These are phyloP conservation scores for Exserohilum rostratum DNA, from an alignment of 2,329 filamentous ascomycete genomes.

Conservation along the genomic window DNA sequence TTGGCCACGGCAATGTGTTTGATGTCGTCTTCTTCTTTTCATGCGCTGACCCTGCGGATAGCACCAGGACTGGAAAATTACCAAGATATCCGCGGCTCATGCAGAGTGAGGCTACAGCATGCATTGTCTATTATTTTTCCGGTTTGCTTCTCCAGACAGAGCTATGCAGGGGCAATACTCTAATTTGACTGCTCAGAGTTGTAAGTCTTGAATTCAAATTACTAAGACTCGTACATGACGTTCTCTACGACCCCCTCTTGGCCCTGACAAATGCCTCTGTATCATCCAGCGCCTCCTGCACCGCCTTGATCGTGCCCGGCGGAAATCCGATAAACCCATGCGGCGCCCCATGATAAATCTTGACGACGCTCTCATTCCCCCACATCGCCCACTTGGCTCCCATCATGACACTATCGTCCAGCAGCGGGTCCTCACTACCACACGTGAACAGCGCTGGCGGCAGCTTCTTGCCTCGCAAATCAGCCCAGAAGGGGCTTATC, in stretches of 20 bases:
- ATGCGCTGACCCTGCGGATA: not conserved
- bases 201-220: too few relatives aligned
- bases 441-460: slow-evolving; percentile 62
- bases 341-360: slow-evolving; percentile 60
- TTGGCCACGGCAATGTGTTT: too few relatives aligned
- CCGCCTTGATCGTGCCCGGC: slow-evolving; percentile 42
- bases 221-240: not conserved
- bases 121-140: too few relatives aligned
- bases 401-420: slow-evolving; percentile 62
- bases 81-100: too few relatives aligned
- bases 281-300: slow-evolving; percentile 49
- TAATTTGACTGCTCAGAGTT: not conserved
- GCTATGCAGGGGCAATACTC: not conserved
- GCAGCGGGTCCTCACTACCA: slow-evolving; percentile 60
- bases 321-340: slow-evolving; percentile 60
- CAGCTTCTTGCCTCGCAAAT: slow-evolving; percentile 49
- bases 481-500: slow-evolving; percentile 59
- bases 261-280: slow-evolving; percentile 49
- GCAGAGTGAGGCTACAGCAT: too few relatives aligned
- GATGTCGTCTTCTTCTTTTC: not conserved
- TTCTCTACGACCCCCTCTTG: slow-evolving; percentile 21
- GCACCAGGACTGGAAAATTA: too few relatives aligned
- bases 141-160: too few relatives aligned
- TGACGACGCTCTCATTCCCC: slow-evolving; percentile 58
- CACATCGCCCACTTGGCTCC: slow-evolving; percentile 59